Conservation (phyloP, 2,329 filamentous ascomycete genomes). For the Penicillium rolfsii region DNA sequence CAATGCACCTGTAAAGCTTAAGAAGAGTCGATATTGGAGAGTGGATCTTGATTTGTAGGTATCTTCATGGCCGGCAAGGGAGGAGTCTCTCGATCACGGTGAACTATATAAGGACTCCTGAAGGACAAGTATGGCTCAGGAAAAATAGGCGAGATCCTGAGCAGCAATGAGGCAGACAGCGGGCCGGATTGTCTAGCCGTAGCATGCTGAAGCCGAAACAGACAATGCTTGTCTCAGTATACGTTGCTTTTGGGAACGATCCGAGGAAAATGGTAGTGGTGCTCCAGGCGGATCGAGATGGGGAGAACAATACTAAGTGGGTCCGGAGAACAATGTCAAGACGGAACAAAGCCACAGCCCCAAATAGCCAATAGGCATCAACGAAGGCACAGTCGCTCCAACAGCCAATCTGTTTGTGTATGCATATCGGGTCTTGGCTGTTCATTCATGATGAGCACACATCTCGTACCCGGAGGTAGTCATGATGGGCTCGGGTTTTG, state of each 20-base stretch:
- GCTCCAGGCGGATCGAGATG: background rate
- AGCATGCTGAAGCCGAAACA: conserved; percentile 32
- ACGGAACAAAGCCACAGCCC: background rate
- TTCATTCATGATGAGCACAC: background rate
- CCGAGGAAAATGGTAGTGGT: background rate
- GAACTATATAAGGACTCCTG: background rate
- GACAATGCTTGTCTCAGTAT: conserved; percentile 31
- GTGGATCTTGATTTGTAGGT: background rate
- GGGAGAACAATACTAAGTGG: conserved; percentile 33
- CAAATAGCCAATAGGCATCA: background rate
- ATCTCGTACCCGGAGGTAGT: background rate
- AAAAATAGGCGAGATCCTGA: background rate
- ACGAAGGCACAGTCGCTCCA: background rate
- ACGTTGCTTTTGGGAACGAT: background rate
- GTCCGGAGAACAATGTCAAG: conserved; percentile 15
- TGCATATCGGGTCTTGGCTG: background rate
- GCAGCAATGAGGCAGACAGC: background rate
- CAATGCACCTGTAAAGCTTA: background rate
- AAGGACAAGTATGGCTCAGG: conserved; percentile 5
- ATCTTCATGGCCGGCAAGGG: background rate
- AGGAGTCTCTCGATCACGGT: background rate
- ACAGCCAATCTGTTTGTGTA: background rate
- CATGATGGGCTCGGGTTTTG: background rate
- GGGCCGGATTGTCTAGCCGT: conserved; percentile 2
- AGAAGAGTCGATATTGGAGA: background rate